These are phyloP conservation scores for Pseudocercospora macadamiae DNA, from an alignment of 2,329 filamentous ascomycete genomes.

Conservation along the genomic window DNA sequence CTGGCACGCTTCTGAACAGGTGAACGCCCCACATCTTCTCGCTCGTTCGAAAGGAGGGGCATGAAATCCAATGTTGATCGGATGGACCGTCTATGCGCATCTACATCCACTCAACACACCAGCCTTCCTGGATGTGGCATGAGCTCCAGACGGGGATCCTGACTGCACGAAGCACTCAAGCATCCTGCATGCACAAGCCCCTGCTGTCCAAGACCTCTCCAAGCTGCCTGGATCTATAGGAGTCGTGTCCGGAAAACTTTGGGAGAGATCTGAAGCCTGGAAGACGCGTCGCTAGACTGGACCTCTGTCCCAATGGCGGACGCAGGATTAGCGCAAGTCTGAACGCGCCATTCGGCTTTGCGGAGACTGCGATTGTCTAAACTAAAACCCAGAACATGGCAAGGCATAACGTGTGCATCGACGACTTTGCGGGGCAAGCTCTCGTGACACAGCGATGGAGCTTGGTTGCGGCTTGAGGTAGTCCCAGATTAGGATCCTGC, in stretches of 20 bases:
- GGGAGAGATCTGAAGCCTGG: constrained; percentile 7
- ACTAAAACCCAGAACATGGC: constrained; percentile 9
- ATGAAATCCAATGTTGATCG: constrained; percentile 18
- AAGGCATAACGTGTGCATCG: background rate
- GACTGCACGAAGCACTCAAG: constrained; percentile 14
- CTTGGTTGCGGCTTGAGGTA: constrained; percentile 5
- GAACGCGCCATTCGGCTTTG: constrained; percentile 14
- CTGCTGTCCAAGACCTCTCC: constrained; percentile 11
- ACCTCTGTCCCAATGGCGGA: background rate
- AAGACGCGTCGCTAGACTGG: constrained; percentile 1
- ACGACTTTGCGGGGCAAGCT: constrained; percentile 19
- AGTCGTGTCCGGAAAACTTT: constrained; percentile 9
- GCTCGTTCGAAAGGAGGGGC: constrained; percentile 27
- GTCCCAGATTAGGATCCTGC: constrained; percentile 8
- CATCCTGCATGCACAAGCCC: constrained; percentile 15
- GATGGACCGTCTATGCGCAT: constrained; percentile 22
- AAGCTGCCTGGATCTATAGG: constrained; percentile 4
- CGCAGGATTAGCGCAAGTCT: constrained; percentile 15
- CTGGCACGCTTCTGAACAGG: background rate
- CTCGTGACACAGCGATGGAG: constrained; percentile 12
- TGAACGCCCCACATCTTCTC: constrained; percentile 17
- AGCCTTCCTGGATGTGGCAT: constrained; percentile 22
- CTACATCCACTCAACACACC: constrained; percentile 13
- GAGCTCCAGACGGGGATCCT: constrained; percentile 17
- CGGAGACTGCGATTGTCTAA: constrained; percentile 5